A percentile compares a stretch with the other conserved stretches of the same genome.
Conservation (phyloP, 257 asterid genomes). For the Henckelia pumila region DNA sequence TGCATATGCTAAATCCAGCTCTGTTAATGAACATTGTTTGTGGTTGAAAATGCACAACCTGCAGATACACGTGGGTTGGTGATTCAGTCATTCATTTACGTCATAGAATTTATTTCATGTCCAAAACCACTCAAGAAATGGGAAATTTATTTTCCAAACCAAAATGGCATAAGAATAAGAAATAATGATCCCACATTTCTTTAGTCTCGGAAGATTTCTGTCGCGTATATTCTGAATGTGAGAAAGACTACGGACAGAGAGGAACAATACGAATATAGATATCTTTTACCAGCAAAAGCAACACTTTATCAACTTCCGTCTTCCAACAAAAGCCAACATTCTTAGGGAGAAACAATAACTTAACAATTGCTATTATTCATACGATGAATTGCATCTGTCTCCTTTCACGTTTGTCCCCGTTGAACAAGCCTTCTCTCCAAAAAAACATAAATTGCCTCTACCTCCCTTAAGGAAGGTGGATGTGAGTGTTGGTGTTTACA, state of each 20-base stretch:
- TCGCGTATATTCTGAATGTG: conserved; percentile 2
- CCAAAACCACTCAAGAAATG: conserved; percentile 6
- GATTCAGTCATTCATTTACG: conserved; percentile 8
- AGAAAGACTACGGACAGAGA: not conserved
- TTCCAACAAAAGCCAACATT: not conserved
- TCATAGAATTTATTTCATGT: conserved; percentile 1
- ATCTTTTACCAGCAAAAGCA: conserved; percentile 6
- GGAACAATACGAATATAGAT: conserved; percentile 6
- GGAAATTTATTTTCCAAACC: conserved; percentile 15
- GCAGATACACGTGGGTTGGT: conserved; percentile 30
- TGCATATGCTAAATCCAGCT: conserved; percentile 70
- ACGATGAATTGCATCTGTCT: too few relatives aligned
- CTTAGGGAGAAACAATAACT: not conserved
- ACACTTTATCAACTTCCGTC: not conserved
- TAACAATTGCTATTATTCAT: not conserved
- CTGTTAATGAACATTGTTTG: conserved; percentile 79
- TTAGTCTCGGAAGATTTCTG: conserved; percentile 14
- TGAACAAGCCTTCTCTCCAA: too few relatives aligned
- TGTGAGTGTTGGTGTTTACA: too few relatives aligned
- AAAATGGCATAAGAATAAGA: conserved; percentile 8
- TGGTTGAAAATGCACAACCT: conserved; percentile 98
- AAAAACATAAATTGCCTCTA: too few relatives aligned
- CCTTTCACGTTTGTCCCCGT: too few relatives aligned
- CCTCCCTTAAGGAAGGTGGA: too few relatives aligned
- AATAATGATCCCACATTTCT: conserved; percentile 4